These are phyloP conservation scores for Rhodotorula diobovata DNA, from an alignment of 768 basidiomycete genomes.

Conservation along the genomic window DNA sequence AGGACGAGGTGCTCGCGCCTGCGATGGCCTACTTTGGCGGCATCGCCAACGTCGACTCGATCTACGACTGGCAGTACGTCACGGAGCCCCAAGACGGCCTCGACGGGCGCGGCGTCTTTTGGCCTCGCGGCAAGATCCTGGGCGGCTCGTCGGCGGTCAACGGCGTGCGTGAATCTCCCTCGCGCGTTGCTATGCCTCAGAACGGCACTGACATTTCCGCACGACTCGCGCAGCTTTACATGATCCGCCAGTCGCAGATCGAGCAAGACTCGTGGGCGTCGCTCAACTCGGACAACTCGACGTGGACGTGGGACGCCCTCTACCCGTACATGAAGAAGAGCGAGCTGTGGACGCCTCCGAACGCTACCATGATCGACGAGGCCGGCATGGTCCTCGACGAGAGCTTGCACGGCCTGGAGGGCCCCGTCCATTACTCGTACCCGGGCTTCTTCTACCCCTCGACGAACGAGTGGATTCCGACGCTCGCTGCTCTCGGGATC, in stretches of 20 bases:
- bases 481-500: conserved; percentile 37
- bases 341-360: conserved; percentile 50
- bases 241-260: conserved; percentile 32
- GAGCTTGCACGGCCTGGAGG: conserved; percentile 44
- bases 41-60: conserved; percentile 12
- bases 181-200: not conserved
- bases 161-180: conserved; percentile 3
- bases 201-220: not conserved
- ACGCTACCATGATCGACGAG: conserved; percentile 35
- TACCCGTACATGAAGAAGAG: conserved; percentile 42
- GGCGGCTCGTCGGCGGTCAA: conserved; percentile 45
- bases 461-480: conserved; percentile 40
- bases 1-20: conserved; percentile 32
- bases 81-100: conserved; percentile 39
- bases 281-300: conserved; percentile 15
- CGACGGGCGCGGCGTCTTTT: conserved; percentile 35
- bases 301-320: conserved; percentile 44
- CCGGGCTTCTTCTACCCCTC: conserved; percentile 40
- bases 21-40: conserved; percentile 33
- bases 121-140: conserved; percentile 44
- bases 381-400: conserved; percentile 46
- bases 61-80: conserved; percentile 43
- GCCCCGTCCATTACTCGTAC: conserved; percentile 42
- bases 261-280: conserved; percentile 43
- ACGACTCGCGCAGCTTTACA: conserved; percentile 24